Conservation (phyloP, 139 green algal species). For the Chlamydomonas applanata region DNA sequence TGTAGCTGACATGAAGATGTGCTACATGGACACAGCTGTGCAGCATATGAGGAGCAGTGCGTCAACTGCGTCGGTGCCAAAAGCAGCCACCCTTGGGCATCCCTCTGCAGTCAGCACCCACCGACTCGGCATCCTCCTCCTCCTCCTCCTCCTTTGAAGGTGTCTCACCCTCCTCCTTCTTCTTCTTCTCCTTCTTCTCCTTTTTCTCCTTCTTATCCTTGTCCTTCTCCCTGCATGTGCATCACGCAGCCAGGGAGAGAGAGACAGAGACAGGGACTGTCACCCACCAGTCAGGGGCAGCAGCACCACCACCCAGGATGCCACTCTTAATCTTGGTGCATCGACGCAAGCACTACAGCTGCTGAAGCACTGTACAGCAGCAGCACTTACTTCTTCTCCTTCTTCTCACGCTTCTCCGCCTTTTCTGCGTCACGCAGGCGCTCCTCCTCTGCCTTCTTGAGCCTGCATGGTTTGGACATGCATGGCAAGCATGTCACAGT, state of each 20-base stretch:
- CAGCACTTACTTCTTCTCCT: constrained; percentile 68
- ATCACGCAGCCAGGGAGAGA: neutral
- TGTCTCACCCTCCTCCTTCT: constrained; percentile 28
- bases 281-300: too few relatives aligned
- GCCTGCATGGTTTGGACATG: constrained; percentile 38
- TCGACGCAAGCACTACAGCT: constrained; percentile 30
- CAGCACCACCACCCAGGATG: too few relatives aligned
- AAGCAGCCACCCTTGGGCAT: too few relatives aligned
- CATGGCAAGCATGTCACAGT: neutral
- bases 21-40: too few relatives aligned
- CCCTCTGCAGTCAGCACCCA: too few relatives aligned
- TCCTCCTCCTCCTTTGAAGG: constrained; percentile 29
- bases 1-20: too few relatives aligned
- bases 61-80: too few relatives aligned
- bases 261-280: too few relatives aligned
- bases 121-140: constrained; percentile 26
- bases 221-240: constrained; percentile 28
- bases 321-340: constrained; percentile 55
- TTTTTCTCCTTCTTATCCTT: constrained; percentile 46
- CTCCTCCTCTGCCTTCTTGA: constrained; percentile 92
- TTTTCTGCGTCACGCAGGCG: constrained; percentile 67
- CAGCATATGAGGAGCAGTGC: too few relatives aligned
- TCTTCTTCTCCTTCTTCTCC: constrained; percentile 33
- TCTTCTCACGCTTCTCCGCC: constrained; percentile 68
- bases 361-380: neutral